Base-by-base conservation (phyloP, 768 basidiomycete species). In the Psilocybe sp. region DNA sequence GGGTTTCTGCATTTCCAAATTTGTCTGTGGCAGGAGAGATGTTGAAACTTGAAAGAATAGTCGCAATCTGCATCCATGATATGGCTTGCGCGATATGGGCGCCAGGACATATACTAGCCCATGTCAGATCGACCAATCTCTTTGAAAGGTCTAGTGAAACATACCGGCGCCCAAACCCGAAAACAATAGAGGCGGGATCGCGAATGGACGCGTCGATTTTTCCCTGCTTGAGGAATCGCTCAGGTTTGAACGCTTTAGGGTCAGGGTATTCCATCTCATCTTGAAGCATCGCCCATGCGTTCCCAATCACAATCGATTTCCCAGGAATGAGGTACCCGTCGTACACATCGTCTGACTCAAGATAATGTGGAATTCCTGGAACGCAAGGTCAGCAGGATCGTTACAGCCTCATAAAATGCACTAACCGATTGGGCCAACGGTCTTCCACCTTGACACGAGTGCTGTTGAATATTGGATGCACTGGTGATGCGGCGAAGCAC, bases 301-400 rank as follows among this genome's bases (percentile, higher is more conserved):
- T 72, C 4, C 54, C 62, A n/a, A 69, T 50, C 11, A 72, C 60
- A 7, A 69, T 58, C 1, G 72, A 68, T 12, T 63, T 72, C 53
- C 71, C 71, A 0, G 78, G 79, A 34, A 80, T 76, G 37, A 65
- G 63, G 53, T 71, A 70, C 2, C 75, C 77, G 4, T 72, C 67
- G 47, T 74, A 79, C 18, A 68, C 59, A 46, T 81, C 79, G 41
- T 80, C 73, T 44, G 66, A 60, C 18, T 62, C 64, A 11, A 63
- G 46, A 33, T 64, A 54, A 47, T 73, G 71, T 3, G 72, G 68
- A 8, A 71, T 54, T 15, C 60, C 69, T 68, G 6, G 33, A 13
- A 20, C 44, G 18, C 10, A 47, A 20, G n/a, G 39, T 53, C 15
- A 40, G 54, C 11, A 39, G n/a, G 11, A 36, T 13, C 4, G 13